phyloP scores from a whole-genome alignment of 1,284 basidiomycete genomes.

The Apiotrichum domesticum region DNA sequence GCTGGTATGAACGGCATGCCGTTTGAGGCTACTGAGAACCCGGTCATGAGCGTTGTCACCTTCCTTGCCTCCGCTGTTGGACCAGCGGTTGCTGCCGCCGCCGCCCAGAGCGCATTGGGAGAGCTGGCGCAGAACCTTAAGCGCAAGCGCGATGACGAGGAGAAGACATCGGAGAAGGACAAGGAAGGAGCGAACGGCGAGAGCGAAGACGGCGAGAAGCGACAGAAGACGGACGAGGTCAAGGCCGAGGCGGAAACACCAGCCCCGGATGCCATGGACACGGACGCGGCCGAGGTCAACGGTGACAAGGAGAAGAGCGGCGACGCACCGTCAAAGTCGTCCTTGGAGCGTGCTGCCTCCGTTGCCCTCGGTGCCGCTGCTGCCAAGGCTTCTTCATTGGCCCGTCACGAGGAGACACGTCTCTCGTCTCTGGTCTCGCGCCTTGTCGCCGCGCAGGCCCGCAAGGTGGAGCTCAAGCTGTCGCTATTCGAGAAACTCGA shows the following conservation, averaged over 20 bases:
- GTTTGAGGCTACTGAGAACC: conserved; percentile 92
- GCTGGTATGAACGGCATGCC: conserved; percentile 58
- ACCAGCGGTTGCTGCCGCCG: conserved; percentile 85
- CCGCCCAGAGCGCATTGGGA: conserved; percentile 80
- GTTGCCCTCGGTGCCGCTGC: conserved; percentile 85
- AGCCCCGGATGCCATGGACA: conserved; percentile 27
- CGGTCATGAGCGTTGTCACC: conserved; percentile 96
- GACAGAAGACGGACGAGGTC: conserved; percentile 12
- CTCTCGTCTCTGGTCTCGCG: conserved; percentile 74
- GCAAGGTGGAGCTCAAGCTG: conserved; percentile 91
- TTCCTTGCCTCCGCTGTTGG: conserved; percentile 90
- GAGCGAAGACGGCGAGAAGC: conserved; percentile 20
- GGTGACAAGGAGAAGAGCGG: conserved; percentile 22
- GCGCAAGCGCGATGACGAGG: conserved; percentile 49
- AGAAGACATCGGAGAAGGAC: conserved; percentile 12
- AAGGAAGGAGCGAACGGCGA: conserved; percentile 16
- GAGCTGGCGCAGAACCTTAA: conserved; percentile 60
- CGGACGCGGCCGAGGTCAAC: conserved; percentile 31
- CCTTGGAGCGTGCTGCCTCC: conserved; percentile 70
- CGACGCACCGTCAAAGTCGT: conserved; percentile 60
- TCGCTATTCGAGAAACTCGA: conserved; percentile 86
- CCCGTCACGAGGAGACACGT: conserved; percentile 75
- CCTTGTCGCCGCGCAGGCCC: conserved; percentile 83
- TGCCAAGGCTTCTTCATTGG: conserved; percentile 74
- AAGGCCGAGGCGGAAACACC: conserved; percentile 19